phyloP scores from a whole-genome alignment of 805 yeast genomes.

The Candida piceae region DNA sequence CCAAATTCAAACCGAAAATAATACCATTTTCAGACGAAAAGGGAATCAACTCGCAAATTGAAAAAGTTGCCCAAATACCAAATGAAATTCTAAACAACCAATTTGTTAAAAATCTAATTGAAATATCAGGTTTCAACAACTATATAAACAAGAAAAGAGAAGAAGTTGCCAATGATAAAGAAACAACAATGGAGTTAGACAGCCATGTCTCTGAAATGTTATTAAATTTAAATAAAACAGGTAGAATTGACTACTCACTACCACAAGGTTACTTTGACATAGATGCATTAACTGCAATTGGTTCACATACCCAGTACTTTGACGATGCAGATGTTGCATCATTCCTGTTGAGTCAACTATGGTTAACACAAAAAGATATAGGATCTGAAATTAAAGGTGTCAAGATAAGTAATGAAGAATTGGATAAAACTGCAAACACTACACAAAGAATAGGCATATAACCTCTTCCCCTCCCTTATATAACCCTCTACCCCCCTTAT shows the following conservation, averaged over 20 bases:
- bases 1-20: slow-evolving; percentile 46
- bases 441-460: too few relatives aligned
- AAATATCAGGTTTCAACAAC: slow-evolving; percentile 13
- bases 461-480: too few relatives aligned
- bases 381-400: background rate
- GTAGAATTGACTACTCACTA: slow-evolving; percentile 76
- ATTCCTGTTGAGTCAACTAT: slow-evolving; percentile 62
- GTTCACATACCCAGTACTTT: slow-evolving; percentile 85
- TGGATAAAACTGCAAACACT: background rate
- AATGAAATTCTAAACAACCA: slow-evolving; percentile 25
- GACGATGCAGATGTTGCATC: slow-evolving; percentile 83
- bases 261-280: slow-evolving; percentile 78
- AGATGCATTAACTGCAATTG: slow-evolving; percentile 72
- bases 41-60: slow-evolving; percentile 38
- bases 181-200: slow-evolving; percentile 19
- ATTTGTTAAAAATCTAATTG: slow-evolving; percentile 15
- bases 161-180: slow-evolving; percentile 4
- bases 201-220: slow-evolving; percentile 33
- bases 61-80: slow-evolving; percentile 16
- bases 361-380: slow-evolving; percentile 9
- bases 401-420: background rate
- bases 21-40: slow-evolving; percentile 49
- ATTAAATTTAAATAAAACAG: slow-evolving; percentile 54
- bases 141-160: background rate
- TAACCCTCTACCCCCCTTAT: too few relatives aligned